Conservation (phyloP, 148 eudicot genomes). For the Chenopodium suecicum region DNA sequence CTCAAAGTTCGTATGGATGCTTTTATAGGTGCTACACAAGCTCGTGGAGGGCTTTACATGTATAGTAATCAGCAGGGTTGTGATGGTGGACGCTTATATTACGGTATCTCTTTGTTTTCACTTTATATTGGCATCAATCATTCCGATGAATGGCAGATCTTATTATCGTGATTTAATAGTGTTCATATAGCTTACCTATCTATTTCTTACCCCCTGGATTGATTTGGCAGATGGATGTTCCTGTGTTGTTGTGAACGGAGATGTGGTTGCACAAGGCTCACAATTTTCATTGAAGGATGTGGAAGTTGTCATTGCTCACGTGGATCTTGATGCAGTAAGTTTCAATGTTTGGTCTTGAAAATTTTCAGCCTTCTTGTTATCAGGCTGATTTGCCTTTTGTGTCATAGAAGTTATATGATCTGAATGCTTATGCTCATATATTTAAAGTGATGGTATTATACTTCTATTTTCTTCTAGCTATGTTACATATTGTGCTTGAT, state of each 20-base stretch:
- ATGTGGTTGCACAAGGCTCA: conserved; percentile 94
- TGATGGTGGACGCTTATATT: conserved; percentile 93
- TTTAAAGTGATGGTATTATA: too few species aligned
- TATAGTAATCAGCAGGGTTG: conserved; percentile 98
- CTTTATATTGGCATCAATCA: background rate
- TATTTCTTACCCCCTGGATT: conserved; percentile 5
- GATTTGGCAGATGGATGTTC: conserved; percentile 83
- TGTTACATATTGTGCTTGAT: background rate
- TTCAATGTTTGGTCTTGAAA: background rate
- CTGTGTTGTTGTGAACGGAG: conserved; percentile 90
- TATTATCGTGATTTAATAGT: background rate
- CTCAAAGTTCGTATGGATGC: conserved; percentile 88
- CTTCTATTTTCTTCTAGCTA: background rate
- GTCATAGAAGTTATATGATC: too few species aligned
- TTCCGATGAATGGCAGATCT: background rate
- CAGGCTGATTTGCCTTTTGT: too few species aligned
- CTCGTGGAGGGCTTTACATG: conserved; percentile 96
- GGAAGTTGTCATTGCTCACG: conserved; percentile 83
- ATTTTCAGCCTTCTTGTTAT: too few species aligned
- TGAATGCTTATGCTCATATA: too few species aligned
- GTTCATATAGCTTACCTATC: background rate
- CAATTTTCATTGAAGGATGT: conserved; percentile 96
- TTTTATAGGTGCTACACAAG: conserved; percentile 79
- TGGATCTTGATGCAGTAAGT: conserved; percentile 93
- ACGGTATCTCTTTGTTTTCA: conserved; percentile 43